These are phyloP conservation scores for Entonaema liquescens DNA, from an alignment of 495 filamentous ascomycete genomes.

Conservation along the genomic window DNA sequence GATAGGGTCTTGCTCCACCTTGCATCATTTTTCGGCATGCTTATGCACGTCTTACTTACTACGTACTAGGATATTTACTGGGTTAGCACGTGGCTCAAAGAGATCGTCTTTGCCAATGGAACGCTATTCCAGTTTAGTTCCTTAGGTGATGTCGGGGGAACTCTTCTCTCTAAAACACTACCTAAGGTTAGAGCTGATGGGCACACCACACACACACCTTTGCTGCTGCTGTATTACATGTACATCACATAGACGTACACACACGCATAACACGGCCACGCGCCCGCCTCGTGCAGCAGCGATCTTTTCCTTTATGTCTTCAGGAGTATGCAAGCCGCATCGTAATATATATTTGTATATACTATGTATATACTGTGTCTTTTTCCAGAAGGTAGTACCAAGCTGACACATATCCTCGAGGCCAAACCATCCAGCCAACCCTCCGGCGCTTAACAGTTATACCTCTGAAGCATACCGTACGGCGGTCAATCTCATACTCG, in stretches of 20 bases:
- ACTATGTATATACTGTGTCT: background rate
- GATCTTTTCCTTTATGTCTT: background rate
- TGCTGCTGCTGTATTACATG: too few species aligned
- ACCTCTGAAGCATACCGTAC: background rate
- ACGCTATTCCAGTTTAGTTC: background rate
- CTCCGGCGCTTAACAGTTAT: background rate
- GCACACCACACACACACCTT: background rate
- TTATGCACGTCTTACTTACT: background rate
- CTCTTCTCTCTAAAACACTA: background rate
- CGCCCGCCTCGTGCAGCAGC: background rate
- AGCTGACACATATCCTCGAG: background rate
- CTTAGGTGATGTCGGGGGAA: too few species aligned
- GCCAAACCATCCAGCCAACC: background rate
- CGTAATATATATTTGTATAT: background rate
- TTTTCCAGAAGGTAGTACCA: constrained; percentile 9
- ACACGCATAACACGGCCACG: background rate
- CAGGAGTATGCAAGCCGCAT: background rate
- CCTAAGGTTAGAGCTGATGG: background rate
- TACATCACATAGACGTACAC: background rate
- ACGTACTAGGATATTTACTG: background rate
- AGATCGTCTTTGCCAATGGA: background rate
- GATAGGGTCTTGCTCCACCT: background rate
- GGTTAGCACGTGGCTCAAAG: background rate
- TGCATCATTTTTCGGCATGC: background rate
- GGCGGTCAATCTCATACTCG: too few species aligned